phyloP scores from a whole-genome alignment of 2,329 filamentous ascomycete species.

The Colletotrichum lindemuthianum region DNA sequence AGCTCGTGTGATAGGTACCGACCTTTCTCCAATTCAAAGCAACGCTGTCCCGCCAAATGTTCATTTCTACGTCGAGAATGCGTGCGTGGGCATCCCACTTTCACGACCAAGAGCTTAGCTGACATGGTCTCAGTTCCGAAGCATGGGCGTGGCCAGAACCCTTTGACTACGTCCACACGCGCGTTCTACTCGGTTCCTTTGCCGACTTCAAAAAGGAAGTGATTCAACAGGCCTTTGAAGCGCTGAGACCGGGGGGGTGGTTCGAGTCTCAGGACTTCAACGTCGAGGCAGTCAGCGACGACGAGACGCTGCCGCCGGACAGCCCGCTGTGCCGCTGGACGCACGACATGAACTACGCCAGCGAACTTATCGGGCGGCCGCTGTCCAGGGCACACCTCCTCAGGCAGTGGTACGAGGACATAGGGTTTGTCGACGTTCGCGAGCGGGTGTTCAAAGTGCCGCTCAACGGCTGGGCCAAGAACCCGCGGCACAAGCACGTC shows the following conservation, averaged over 20 bases:
- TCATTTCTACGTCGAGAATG: slow-evolving; percentile 78
- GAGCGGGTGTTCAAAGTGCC: slow-evolving; percentile 64
- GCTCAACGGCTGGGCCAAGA: slow-evolving; percentile 63
- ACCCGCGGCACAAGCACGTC: slow-evolving; percentile 53
- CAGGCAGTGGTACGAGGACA: slow-evolving; percentile 53
- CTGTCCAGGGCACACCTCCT: slow-evolving; percentile 47
- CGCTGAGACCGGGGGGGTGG: slow-evolving; percentile 62
- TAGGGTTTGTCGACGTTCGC: slow-evolving; percentile 65
- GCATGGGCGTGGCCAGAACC: slow-evolving; percentile 63
- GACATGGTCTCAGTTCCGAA: slow-evolving; percentile 49
- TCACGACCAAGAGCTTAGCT: slow-evolving; percentile 19
- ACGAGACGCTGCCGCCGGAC: slow-evolving; percentile 52
- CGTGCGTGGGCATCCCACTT: slow-evolving; percentile 43
- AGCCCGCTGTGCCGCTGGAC: slow-evolving; percentile 53
- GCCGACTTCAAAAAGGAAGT: slow-evolving; percentile 58
- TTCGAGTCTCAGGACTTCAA: slow-evolving; percentile 64
- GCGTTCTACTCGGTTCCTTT: slow-evolving; percentile 61
- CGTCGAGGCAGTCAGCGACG: slow-evolving; percentile 53
- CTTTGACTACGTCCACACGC: slow-evolving; percentile 65
- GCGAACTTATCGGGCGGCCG: slow-evolving; percentile 49
- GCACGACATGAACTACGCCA: slow-evolving; percentile 52
- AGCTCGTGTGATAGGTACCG: slow-evolving; percentile 69
- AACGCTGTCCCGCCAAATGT: slow-evolving; percentile 76
- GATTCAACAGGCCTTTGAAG: slow-evolving; percentile 61
- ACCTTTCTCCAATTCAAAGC: slow-evolving; percentile 75